Conservation (phyloP, 768 basidiomycete species). For the Polyporus arcularius region DNA sequence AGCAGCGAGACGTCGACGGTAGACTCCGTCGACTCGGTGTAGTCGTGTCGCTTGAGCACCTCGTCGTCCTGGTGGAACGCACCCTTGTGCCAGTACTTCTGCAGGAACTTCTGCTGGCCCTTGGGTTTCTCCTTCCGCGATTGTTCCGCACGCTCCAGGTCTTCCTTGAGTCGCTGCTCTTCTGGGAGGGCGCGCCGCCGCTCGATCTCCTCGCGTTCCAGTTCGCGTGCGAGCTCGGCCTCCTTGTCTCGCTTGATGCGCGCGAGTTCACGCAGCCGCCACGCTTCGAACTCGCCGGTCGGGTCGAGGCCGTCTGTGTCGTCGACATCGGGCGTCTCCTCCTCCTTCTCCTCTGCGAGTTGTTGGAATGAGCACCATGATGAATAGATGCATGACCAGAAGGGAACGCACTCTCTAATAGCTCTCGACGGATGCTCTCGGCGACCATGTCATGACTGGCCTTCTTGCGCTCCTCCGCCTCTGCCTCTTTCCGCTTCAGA, state of each 20-base stretch:
- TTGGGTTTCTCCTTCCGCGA: constrained; percentile 86
- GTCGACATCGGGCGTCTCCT: constrained; percentile 83
- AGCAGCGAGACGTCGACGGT: constrained; percentile 85
- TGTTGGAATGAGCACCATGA: not conserved
- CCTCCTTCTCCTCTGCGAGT: constrained; percentile 81
- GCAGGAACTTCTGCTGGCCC: constrained; percentile 88
- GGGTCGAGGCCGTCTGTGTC: constrained; percentile 95
- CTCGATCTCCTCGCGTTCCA: constrained; percentile 90
- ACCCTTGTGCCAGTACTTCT: constrained; percentile 99
- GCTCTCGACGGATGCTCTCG: constrained; percentile 88
- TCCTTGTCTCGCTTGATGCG: constrained; percentile 95
- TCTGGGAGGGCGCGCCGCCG: constrained; percentile 90
- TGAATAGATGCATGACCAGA: not conserved
- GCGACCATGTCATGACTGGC: constrained; percentile 93
- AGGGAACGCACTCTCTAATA: constrained; percentile 80
- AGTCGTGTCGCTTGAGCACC: constrained; percentile 81
- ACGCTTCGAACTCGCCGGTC: constrained; percentile 88
- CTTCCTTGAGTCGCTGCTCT: constrained; percentile 89
- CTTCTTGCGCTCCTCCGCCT: constrained; percentile 80
- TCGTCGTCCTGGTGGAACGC: constrained; percentile 99
- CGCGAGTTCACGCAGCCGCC: constrained; percentile 92
- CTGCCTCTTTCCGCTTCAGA: constrained; percentile 64
- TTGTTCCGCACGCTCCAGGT: constrained; percentile 83
- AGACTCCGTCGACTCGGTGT: constrained; percentile 85
- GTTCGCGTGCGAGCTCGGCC: constrained; percentile 75